phyloP scores from a whole-genome alignment of 2,329 filamentous ascomycete genomes.

The Fusarium sp. region DNA sequence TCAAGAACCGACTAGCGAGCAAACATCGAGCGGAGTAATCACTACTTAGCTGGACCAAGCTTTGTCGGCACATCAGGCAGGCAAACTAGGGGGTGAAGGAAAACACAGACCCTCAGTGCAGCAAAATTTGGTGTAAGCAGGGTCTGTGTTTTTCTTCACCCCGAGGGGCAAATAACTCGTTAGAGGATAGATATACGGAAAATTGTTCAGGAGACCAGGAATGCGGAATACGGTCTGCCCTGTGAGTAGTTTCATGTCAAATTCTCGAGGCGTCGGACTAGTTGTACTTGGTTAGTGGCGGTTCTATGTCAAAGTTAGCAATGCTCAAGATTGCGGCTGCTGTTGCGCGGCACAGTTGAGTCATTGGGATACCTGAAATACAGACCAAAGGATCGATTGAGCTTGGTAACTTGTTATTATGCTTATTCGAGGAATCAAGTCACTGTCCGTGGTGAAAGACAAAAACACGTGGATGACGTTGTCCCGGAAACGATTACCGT shows the following conservation, averaged over 20 bases:
- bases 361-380: background rate
- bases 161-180: too few species aligned
- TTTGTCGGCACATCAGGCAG: slow-evolving; percentile 34
- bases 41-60: slow-evolving; percentile 29
- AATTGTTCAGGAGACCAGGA: slow-evolving; percentile 12
- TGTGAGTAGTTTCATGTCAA: slow-evolving; percentile 6
- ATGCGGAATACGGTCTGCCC: slow-evolving; percentile 12
- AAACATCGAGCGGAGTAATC: slow-evolving; percentile 35
- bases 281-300: slow-evolving; percentile 10
- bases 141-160: too few species aligned
- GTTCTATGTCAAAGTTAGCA: slow-evolving; percentile 2
- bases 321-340: slow-evolving; percentile 7
- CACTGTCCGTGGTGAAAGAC: background rate
- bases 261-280: background rate
- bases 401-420: background rate
- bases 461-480: slow-evolving; percentile 21
- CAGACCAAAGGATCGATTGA: background rate
- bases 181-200: slow-evolving; percentile 2
- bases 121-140: too few species aligned
- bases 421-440: background rate
- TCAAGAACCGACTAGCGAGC: slow-evolving; percentile 47
- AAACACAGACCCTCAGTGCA: too few species aligned
- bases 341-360: slow-evolving; percentile 10
- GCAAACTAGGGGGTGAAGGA: too few species aligned
- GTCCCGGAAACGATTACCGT: slow-evolving; percentile 2